phyloP scores from a whole-genome alignment of 1,139 yeast species.

The Pneumocystis sp. region DNA sequence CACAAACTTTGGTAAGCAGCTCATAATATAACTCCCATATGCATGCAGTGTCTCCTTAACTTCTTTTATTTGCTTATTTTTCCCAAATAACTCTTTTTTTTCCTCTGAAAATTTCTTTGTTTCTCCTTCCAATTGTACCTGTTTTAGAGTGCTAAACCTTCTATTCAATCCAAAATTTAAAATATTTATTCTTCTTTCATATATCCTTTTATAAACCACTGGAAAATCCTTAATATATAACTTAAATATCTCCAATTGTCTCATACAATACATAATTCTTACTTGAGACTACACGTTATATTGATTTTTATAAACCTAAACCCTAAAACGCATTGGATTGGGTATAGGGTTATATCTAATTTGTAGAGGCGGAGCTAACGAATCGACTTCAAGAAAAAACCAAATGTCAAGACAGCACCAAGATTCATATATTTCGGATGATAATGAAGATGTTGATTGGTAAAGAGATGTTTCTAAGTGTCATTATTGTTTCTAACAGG shows the following conservation, averaged over 20 bases:
- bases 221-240: too few species aligned
- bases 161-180: neutral
- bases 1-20: constrained; percentile 65
- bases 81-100: neutral
- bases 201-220: neutral
- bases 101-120: neutral
- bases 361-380: neutral
- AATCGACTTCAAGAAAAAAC: neutral
- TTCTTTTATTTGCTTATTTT: neutral
- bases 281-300: too few species aligned
- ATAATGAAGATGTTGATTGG: constrained; percentile 14
- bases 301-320: too few species aligned
- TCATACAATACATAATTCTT: too few species aligned
- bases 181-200: too few species aligned
- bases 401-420: constrained; percentile 6
- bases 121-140: neutral
- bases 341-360: too few species aligned
- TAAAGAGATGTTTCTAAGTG: neutral
- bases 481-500: neutral
- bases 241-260: too few species aligned
- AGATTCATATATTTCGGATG: constrained; percentile 13
- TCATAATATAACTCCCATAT: constrained; percentile 65
- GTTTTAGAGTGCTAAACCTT: neutral
- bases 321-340: neutral
- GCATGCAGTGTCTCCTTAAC: neutral